A percentile compares a stretch with the other conserved stretches of the same genome.
phyloP scores from a whole-genome alignment of 116 monocot species.

The Zostera marina region DNA sequence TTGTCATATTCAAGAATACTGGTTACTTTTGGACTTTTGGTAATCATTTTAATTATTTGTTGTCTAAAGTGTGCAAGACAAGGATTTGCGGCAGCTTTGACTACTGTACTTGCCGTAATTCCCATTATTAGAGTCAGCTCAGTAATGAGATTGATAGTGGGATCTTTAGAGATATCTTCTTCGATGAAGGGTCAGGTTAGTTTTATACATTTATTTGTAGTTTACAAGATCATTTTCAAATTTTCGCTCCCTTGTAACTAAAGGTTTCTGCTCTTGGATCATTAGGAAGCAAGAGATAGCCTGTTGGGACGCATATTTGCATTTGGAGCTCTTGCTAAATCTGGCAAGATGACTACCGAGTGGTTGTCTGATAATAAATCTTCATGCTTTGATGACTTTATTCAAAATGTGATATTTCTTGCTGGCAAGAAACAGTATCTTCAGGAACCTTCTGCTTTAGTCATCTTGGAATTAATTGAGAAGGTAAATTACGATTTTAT shows the following conservation, averaged over 20 bases:
- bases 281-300: conserved; percentile 75
- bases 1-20: no score
- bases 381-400: conserved; percentile 35
- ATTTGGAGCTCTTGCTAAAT: conserved; percentile 73
- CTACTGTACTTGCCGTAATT: conserved; percentile 36
- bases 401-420: conserved; percentile 33
- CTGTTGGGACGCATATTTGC: conserved; percentile 81
- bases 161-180: conserved; percentile 50
- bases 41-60: conserved; percentile 2
- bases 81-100: conserved; percentile 81
- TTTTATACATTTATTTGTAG: not conserved
- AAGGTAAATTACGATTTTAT: conserved; percentile 23
- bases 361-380: conserved; percentile 27
- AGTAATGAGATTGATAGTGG: conserved; percentile 51
- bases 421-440: conserved; percentile 76
- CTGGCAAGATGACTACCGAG: conserved; percentile 43
- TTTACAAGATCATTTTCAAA: not conserved
- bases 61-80: conserved; percentile 85
- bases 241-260: not conserved
- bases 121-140: conserved; percentile 35
- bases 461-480: conserved; percentile 51
- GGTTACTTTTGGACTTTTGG: no score
- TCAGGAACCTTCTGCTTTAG: conserved; percentile 53
- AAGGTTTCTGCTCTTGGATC: not conserved
- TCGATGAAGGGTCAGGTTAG: conserved; percentile 86